phyloP scores from a whole-genome alignment of 75 land plant genomes.

The Adiantum capillusveneris region DNA sequence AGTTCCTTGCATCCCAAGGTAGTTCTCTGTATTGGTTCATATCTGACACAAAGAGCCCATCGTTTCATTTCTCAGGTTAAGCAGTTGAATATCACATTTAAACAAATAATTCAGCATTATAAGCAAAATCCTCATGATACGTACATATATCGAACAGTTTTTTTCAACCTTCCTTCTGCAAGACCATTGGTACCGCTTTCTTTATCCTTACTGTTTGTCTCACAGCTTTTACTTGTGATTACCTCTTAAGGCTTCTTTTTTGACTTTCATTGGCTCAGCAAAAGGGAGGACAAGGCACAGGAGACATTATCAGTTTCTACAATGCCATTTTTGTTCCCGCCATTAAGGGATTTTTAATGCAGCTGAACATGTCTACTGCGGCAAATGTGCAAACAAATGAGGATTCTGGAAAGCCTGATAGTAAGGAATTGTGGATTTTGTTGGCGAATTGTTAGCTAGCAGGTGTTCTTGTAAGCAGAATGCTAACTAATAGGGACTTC shows the following conservation, averaged over 20 bases:
- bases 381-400: constrained; percentile 28
- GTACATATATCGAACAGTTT: constrained; percentile 81
- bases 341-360: constrained; percentile 67
- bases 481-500: too few relatives aligned
- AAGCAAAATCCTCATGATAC: constrained; percentile 87
- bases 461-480: constrained; percentile 1
- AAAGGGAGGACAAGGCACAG: constrained; percentile 67
- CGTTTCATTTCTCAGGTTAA: constrained; percentile 60
- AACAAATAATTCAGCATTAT: constrained; percentile 72
- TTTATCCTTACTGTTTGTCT: too few relatives aligned
- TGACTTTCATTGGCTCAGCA: constrained; percentile 15
- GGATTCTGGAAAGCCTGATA: constrained; percentile 30
- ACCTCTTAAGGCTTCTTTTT: too few relatives aligned
- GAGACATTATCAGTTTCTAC: constrained; percentile 89
- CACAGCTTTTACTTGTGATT: too few relatives aligned
- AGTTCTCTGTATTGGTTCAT: too few relatives aligned
- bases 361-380: constrained; percentile 40
- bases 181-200: constrained; percentile 49
- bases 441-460: neutral
- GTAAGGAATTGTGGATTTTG: constrained; percentile 20
- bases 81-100: constrained; percentile 60
- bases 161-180: constrained; percentile 51
- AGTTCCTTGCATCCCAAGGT: too few relatives aligned
- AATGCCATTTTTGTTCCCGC: constrained; percentile 79
- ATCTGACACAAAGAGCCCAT: too few relatives aligned